Evolutionary conservation across 176 grass and related monocot species (phyloP).

Genomic region (Rhynchospora tenuis): DNA sequence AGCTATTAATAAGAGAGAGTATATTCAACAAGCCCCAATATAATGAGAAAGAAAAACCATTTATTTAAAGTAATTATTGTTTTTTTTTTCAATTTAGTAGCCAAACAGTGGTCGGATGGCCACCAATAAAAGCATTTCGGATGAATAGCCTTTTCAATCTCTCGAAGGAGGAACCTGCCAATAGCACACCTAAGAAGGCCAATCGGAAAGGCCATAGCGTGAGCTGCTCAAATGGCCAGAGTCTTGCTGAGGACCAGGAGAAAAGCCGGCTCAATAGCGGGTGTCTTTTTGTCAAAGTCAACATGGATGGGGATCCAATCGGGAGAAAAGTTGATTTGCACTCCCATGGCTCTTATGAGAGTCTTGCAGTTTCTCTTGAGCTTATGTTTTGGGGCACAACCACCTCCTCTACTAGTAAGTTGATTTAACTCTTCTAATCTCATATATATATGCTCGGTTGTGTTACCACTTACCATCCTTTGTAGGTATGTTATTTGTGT

Average conservation of each 20-base stretch:
- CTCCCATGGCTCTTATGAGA: slow-evolving; percentile 34
- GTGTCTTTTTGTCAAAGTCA: slow-evolving; percentile 35
- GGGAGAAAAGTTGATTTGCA: slow-evolving; percentile 41
- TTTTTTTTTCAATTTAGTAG: slow-evolving; percentile 14
- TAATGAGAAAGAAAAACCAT: background rate
- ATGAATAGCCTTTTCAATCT: slow-evolving; percentile 48
- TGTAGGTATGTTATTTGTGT: background rate
- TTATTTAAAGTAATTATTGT: background rate
- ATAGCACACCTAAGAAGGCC: slow-evolving; percentile 21
- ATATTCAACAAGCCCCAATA: background rate
- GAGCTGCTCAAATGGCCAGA: background rate
- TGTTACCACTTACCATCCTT: background rate
- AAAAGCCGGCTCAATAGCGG: background rate
- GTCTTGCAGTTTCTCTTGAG: slow-evolving; percentile 26
- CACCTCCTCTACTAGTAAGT: background rate
- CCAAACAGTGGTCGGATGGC: slow-evolving; percentile 43
- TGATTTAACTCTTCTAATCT: background rate
- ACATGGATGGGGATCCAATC: slow-evolving; percentile 47
- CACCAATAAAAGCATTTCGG: slow-evolving; percentile 37
- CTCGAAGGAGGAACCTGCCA: slow-evolving; percentile 13
- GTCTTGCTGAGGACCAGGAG: background rate
- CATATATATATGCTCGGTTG: background rate
- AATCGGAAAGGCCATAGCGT: background rate
- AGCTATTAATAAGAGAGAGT: background rate
- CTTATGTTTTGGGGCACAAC: slow-evolving; percentile 36